phyloP scores from a whole-genome alignment of 192 early-diverging fungal species.

The Backusella australiensis region DNA sequence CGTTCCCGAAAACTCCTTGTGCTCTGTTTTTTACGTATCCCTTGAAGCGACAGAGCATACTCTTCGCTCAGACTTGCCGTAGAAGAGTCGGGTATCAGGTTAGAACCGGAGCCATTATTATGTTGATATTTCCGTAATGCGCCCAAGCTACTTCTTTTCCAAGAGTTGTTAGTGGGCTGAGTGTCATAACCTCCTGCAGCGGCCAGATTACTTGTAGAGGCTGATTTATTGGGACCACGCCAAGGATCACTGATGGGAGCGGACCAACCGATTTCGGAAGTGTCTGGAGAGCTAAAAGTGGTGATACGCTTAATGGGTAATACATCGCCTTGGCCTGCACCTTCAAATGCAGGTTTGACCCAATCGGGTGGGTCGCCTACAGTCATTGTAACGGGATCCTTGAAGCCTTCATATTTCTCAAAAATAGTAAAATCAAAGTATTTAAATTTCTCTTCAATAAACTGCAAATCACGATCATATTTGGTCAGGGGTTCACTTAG shows the following conservation, averaged over 20 bases:
- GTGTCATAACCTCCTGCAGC: not conserved
- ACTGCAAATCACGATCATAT: slow-evolving; percentile 57
- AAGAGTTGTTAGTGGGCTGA: not conserved
- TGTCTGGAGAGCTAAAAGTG: not conserved
- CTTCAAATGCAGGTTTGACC: slow-evolving; percentile 51
- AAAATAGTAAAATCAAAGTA: slow-evolving; percentile 85
- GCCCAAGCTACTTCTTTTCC: slow-evolving; percentile 22
- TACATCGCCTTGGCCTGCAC: slow-evolving; percentile 30
- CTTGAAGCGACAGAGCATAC: slow-evolving; percentile 29
- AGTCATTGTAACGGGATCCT: slow-evolving; percentile 56
- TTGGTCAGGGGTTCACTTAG: slow-evolving; percentile 1
- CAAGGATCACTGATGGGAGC: not conserved
- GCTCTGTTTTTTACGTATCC: slow-evolving; percentile 35
- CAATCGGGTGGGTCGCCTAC: slow-evolving; percentile 69
- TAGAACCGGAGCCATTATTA: not conserved
- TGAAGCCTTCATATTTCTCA: slow-evolving; percentile 67
- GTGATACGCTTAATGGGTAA: slow-evolving; percentile 31
- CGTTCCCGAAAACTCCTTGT: slow-evolving; percentile 38
- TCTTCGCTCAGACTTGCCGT: slow-evolving; percentile 25
- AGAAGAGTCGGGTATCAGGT: not conserved
- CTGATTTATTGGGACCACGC: slow-evolving; percentile 18
- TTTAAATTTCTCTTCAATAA: slow-evolving; percentile 75
- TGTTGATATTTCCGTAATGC: slow-evolving; percentile 3
- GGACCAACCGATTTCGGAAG: not conserved
- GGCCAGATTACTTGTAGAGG: slow-evolving; percentile 3